Evolutionary conservation across 495 filamentous ascomycete genomes (phyloP).

Genomic region (Cercophora scortea): DNA sequence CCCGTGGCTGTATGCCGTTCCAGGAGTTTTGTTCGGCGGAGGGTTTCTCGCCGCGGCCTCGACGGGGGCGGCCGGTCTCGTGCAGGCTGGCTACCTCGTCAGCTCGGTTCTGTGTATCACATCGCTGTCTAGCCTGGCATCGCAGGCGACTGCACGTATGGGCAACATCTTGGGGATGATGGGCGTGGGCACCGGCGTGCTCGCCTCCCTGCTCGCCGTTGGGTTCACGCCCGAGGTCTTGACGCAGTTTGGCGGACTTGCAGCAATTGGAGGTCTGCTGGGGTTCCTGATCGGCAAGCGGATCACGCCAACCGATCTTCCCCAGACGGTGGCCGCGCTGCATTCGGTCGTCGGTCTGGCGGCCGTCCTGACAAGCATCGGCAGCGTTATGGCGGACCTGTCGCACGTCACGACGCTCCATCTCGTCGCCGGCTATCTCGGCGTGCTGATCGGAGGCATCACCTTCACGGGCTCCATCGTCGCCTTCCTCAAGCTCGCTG

Average conservation of each 20-base stretch:
- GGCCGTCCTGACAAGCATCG: constrained; percentile 74
- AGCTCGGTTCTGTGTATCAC: constrained; percentile 71
- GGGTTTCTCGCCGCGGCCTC: constrained; percentile 67
- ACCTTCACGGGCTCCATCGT: constrained; percentile 81
- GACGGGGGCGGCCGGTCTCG: constrained; percentile 70
- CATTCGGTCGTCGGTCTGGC: constrained; percentile 79
- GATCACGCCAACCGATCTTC: constrained; percentile 72
- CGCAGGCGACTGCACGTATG: constrained; percentile 67
- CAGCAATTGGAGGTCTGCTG: constrained; percentile 53
- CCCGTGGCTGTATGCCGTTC: constrained; percentile 73
- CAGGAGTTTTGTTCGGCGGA: constrained; percentile 63
- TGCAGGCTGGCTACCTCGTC: constrained; percentile 73
- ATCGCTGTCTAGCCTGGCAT: constrained; percentile 64
- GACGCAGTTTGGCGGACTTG: constrained; percentile 64
- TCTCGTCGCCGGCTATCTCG: constrained; percentile 70
- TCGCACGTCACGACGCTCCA: constrained; percentile 61
- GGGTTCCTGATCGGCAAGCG: constrained; percentile 68
- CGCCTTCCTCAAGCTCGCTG: constrained; percentile 71
- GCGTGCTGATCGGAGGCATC: constrained; percentile 72
- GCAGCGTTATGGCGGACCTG: constrained; percentile 66
- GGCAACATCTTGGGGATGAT: constrained; percentile 77
- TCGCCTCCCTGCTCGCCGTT: constrained; percentile 69
- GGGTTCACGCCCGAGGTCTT: constrained; percentile 67
- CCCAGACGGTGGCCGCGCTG: constrained; percentile 72
- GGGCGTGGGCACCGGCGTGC: constrained; percentile 66